Base-by-base conservation (phyloP, 202 grass and related monocot species). In the Thinopyrum obtusiflorum region DNA sequence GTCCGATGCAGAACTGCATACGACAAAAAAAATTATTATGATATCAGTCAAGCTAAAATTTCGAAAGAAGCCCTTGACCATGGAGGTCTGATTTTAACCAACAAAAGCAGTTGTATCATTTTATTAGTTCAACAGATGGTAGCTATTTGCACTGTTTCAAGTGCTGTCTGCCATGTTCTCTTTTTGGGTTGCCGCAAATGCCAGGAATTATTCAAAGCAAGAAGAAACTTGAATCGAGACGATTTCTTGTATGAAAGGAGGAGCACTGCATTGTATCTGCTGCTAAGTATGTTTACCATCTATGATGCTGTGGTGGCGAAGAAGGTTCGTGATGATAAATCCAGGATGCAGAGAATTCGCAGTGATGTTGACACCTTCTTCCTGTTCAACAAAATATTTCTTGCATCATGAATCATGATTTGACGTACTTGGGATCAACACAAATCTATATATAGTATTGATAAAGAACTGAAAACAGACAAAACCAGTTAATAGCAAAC, bases 311-410 rank as follows among this genome's bases (percentile, higher is more conserved):
- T 98, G 93, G 76, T 94, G 76, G 15, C 96, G 96, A 83, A 98
- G 96, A 87, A 98, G 93, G 83, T 98, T 98, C 18, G 96, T 91
- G 80, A 95, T 88, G 60, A 98, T 95, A 69, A 91, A 80, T 79
- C 96, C 96, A 51, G 96, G 96, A 87, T 98, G 96, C 82, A 98
- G 96, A 85, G 96, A 98, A 76, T 95, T 98, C 76, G 93, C 96
- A 85, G 86, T 94, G 77, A 98, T 98, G 44, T 95, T 89, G 23
- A 94, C 72, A 76, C 70, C 84, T 84, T 94, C 93, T 83, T 98
- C 93, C 96, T 98, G 85, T 85, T 65, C 11, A 4, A 68, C 67
- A 70, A 85, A 81, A 70, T 29, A 29, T 25, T n/a, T n/a, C n/a
- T n/a, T n/a, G n/a, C n/a, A n/a, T n/a, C n/a, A n/a, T 12, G 12